A percentile compares a stretch with the other conserved stretches of the same genome.
These are phyloP conservation scores for Chaetomium sp. DNA, from an alignment of 2,329 filamentous ascomycete species.

Conservation along the genomic window DNA sequence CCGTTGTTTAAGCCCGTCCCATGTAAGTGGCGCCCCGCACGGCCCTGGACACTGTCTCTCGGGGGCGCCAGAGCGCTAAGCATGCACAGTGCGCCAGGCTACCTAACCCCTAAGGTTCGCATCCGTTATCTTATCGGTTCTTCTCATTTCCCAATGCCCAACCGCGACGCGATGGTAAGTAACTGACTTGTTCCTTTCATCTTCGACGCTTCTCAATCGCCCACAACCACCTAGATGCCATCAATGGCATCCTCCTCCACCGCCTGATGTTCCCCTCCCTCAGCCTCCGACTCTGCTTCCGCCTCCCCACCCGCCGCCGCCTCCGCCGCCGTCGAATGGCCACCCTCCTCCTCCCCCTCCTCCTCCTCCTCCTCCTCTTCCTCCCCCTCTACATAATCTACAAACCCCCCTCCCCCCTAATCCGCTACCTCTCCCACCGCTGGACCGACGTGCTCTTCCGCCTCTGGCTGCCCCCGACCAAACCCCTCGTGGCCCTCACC, in stretches of 20 bases:
- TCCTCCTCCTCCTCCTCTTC: conserved; percentile 41
- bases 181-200: neutral
- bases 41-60: no score
- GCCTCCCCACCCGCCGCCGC: conserved; percentile 59
- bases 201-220: neutral
- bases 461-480: conserved; percentile 47
- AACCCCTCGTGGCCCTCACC: conserved; percentile 76
- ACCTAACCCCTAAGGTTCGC: neutral
- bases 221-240: neutral
- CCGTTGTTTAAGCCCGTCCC: neutral
- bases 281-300: conserved; percentile 53
- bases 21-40: conserved; percentile 15
- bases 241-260: neutral
- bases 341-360: conserved; percentile 47
- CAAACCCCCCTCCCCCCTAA: conserved; percentile 73
- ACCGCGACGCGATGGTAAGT: neutral
- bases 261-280: conserved; percentile 36
- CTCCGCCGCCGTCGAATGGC: conserved; percentile 62
- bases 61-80: neutral
- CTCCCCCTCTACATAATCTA: conserved; percentile 70
- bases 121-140: conserved; percentile 4
- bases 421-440: conserved; percentile 67
- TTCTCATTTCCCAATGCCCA: conserved; percentile 7
- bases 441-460: conserved; percentile 83
- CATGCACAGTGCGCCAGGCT: neutral